A percentile compares a stretch with the other conserved stretches of the same genome.
These are phyloP conservation scores for Eucalyptus pauciflora DNA, from an alignment of 345 rosid species.

Conservation along the genomic window DNA sequence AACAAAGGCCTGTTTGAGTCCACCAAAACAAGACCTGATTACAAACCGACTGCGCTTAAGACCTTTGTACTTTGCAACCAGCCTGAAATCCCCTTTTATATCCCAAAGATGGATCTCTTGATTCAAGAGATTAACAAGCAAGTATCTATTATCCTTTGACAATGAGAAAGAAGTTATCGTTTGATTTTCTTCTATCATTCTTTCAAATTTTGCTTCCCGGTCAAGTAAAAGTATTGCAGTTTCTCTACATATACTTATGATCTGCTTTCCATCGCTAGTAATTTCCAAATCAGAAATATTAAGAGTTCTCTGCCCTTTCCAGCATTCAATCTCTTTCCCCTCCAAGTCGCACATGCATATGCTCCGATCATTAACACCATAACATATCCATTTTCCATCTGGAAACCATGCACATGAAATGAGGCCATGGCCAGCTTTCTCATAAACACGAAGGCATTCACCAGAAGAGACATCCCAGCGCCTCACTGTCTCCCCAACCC, in stretches of 20 bases:
- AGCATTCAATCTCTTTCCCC: slow-evolving; percentile 42
- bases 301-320: slow-evolving; percentile 40
- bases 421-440: slow-evolving; percentile 33
- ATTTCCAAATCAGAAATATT: slow-evolving; percentile 48
- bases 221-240: slow-evolving; percentile 33
- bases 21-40: slow-evolving; percentile 67
- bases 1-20: slow-evolving; percentile 48
- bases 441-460: slow-evolving; percentile 45
- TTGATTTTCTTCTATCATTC: slow-evolving; percentile 36
- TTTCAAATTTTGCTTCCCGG: slow-evolving; percentile 31
- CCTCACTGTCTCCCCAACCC: slow-evolving; percentile 41
- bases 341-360: slow-evolving; percentile 46
- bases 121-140: slow-evolving; percentile 50
- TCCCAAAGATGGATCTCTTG: slow-evolving; percentile 65
- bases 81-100: slow-evolving; percentile 30
- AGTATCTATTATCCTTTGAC: slow-evolving; percentile 38
- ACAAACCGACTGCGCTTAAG: slow-evolving; percentile 49
- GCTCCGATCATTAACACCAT: slow-evolving; percentile 42
- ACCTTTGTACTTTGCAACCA: slow-evolving; percentile 44
- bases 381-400: slow-evolving; percentile 32
- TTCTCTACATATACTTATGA: slow-evolving; percentile 40
- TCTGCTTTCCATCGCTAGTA: slow-evolving; percentile 37
- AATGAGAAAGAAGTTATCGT: slow-evolving; percentile 50
- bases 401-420: slow-evolving; percentile 65
- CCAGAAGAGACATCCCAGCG: slow-evolving; percentile 57